Conservation (phyloP, 2,329 filamentous ascomycete species). For the Alternaria triticimaculans region DNA sequence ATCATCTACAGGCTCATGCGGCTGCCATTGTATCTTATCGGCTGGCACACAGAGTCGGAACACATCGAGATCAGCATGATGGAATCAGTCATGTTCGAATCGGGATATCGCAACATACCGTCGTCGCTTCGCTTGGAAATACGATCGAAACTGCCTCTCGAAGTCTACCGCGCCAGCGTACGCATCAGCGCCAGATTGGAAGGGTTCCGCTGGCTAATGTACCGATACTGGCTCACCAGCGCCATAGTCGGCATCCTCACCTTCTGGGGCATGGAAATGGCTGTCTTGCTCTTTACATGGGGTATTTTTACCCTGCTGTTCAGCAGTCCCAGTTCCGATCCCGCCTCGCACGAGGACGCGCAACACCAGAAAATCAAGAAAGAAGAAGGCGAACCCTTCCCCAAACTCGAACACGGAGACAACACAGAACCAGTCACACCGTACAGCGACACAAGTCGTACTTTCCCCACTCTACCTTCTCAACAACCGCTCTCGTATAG, state of each 20-base stretch:
- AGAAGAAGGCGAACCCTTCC: slow-evolving; percentile 14
- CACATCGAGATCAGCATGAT: slow-evolving; percentile 73
- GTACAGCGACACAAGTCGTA: slow-evolving; percentile 56
- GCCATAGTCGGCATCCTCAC: slow-evolving; percentile 71
- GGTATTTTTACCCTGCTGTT: slow-evolving; percentile 57
- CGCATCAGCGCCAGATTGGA: slow-evolving; percentile 76
- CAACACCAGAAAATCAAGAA: not conserved
- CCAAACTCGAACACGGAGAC: slow-evolving; percentile 1
- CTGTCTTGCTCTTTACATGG: slow-evolving; percentile 72
- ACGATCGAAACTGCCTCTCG: slow-evolving; percentile 71
- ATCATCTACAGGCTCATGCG: slow-evolving; percentile 33
- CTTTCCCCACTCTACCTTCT: slow-evolving; percentile 56
- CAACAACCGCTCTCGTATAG: slow-evolving; percentile 53
- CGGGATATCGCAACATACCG: slow-evolving; percentile 61
- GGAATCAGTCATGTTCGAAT: slow-evolving; percentile 71
- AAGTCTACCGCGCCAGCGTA: slow-evolving; percentile 75
- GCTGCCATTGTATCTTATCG: slow-evolving; percentile 73
- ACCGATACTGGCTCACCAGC: slow-evolving; percentile 74
- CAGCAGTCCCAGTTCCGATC: slow-evolving; percentile 1
- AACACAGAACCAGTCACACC: slow-evolving; percentile 26
- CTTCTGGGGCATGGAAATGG: slow-evolving; percentile 81
- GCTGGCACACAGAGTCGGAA: slow-evolving; percentile 69
- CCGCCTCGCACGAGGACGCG: not conserved
- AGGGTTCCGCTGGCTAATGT: slow-evolving; percentile 80
- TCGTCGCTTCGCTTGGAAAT: slow-evolving; percentile 68